Conservation (phyloP, 2,329 filamentous ascomycete species). For the Shiraia sp. region DNA sequence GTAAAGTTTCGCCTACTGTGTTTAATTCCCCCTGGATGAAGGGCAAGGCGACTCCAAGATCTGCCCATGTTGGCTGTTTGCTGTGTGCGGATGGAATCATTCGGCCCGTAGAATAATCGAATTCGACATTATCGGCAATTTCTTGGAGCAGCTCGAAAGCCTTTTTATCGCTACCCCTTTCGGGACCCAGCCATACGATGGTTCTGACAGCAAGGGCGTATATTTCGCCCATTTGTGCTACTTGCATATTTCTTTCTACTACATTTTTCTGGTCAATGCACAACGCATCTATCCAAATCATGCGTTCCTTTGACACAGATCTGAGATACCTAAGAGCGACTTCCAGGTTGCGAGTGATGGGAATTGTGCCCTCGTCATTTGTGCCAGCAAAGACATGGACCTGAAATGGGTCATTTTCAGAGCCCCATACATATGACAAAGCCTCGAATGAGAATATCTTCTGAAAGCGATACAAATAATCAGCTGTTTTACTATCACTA, state of each 20-base stretch:
- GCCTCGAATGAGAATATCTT: too few relatives aligned
- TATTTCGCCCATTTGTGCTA: constrained; percentile 10
- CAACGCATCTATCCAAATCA: constrained; percentile 16
- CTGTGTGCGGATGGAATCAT: neutral
- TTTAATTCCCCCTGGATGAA: constrained; percentile 1
- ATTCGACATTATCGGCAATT: neutral
- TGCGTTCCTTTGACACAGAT: neutral
- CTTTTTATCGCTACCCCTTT: constrained; percentile 1
- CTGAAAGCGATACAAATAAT: too few relatives aligned
- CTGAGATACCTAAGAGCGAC: constrained; percentile 10
- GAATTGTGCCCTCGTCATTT: neutral
- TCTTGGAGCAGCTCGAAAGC: constrained; percentile 1
- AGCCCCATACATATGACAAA: constrained; percentile 11
- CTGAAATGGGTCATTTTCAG: neutral
- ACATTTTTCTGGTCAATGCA: constrained; percentile 13
- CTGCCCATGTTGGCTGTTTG: neutral
- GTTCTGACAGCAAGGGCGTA: constrained; percentile 2
- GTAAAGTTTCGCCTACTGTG: neutral
- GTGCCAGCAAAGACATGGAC: constrained; percentile 1
- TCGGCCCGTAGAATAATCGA: neutral
- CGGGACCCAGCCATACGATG: constrained; percentile 6
- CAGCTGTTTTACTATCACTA: too few relatives aligned
- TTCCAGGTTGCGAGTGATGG: constrained; percentile 9
- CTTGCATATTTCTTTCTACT: constrained; percentile 9
- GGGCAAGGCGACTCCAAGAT: neutral